phyloP scores from a whole-genome alignment of 768 basidiomycete species.

The Daedaleopsis sinensis region DNA sequence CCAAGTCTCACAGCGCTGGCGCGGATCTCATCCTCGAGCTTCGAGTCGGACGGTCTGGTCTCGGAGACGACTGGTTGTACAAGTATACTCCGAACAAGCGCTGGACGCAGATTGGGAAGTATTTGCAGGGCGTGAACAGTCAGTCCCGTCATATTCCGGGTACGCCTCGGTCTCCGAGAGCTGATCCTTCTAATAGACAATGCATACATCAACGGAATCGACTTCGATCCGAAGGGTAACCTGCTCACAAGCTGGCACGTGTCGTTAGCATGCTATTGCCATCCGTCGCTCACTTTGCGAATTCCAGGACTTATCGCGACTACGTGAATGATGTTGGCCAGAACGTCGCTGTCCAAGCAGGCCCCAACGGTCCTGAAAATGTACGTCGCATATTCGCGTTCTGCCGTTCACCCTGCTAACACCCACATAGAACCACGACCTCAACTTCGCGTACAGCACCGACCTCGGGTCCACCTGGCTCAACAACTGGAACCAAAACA shows the following conservation, averaged over 20 bases:
- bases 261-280: background rate
- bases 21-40: slow-evolving; percentile 39
- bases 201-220: slow-evolving; percentile 42
- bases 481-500: slow-evolving; percentile 40
- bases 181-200: slow-evolving; percentile 29
- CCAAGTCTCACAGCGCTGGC: background rate
- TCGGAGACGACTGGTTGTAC: slow-evolving; percentile 43
- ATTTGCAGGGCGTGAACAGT: slow-evolving; percentile 42
- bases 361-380: slow-evolving; percentile 43
- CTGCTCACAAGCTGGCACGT: slow-evolving; percentile 37
- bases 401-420: background rate
- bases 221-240: slow-evolving; percentile 35
- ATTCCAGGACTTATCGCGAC: slow-evolving; percentile 40
- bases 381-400: slow-evolving; percentile 19
- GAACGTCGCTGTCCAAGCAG: slow-evolving; percentile 41
- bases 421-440: slow-evolving; percentile 37
- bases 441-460: slow-evolving; percentile 35
- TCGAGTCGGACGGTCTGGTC: slow-evolving; percentile 38
- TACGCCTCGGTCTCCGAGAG: background rate
- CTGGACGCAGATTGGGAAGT: slow-evolving; percentile 36
- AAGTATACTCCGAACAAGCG: slow-evolving; percentile 33
- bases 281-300: background rate
- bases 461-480: slow-evolving; percentile 37
- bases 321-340: slow-evolving; percentile 42
- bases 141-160: background rate